A percentile compares a stretch with the other conserved stretches of the same genome.
phyloP scores from a whole-genome alignment of 1,284 basidiomycete genomes.

The Ceratobasidium sp. region DNA sequence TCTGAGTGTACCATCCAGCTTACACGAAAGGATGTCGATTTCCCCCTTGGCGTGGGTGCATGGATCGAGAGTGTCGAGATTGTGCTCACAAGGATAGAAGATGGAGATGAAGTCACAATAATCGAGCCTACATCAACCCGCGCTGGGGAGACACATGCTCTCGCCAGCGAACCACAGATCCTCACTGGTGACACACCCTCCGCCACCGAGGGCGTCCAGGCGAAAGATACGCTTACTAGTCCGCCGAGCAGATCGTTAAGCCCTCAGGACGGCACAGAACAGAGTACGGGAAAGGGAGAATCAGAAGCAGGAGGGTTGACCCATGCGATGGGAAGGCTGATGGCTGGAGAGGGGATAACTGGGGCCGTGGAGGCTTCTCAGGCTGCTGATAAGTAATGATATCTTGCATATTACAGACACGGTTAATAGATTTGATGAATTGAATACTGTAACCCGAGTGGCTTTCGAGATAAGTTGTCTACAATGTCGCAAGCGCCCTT shows the following conservation, averaged over 20 bases:
- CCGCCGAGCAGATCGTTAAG: slow-evolving; percentile 28
- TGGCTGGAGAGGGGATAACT: slow-evolving; percentile 17
- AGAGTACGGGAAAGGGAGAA: slow-evolving; percentile 9
- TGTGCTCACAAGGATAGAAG: slow-evolving; percentile 38
- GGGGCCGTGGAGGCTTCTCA: slow-evolving; percentile 9
- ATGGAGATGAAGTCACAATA: neutral
- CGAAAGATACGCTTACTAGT: neutral
- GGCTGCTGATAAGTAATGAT: slow-evolving; percentile 11
- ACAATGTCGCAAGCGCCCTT: too few species aligned
- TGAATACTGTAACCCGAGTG: neutral
- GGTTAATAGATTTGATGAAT: neutral
- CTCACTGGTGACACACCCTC: neutral
- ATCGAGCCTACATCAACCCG: slow-evolving; percentile 33
- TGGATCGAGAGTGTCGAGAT: slow-evolving; percentile 69
- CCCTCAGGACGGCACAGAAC: neutral
- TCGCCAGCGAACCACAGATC: neutral
- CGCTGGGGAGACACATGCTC: neutral
- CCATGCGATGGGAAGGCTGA: slow-evolving; percentile 10
- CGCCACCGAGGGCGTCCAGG: neutral
- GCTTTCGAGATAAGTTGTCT: too few species aligned
- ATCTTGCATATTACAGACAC: neutral
- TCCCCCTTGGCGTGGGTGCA: slow-evolving; percentile 72
- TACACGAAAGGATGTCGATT: slow-evolving; percentile 71
- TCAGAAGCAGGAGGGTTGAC: slow-evolving; percentile 11
- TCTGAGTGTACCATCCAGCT: slow-evolving; percentile 49